Evolutionary conservation across 2,329 filamentous ascomycete species (phyloP).

Genomic region (Epicoccum nigrum): DNA sequence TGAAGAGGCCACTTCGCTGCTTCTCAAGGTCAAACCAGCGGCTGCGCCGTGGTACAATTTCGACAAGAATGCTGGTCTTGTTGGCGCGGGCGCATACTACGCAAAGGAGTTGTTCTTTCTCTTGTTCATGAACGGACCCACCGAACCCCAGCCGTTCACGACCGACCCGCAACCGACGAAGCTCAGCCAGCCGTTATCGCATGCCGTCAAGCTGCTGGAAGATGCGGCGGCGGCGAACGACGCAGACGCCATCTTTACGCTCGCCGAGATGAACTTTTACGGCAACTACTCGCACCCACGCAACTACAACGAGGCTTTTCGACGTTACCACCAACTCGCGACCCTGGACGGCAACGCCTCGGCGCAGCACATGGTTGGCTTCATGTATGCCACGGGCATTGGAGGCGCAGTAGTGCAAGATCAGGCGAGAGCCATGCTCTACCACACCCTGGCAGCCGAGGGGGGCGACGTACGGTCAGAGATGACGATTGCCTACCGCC

Average conservation of each 20-base stretch:
- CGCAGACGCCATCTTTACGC: slow-evolving; percentile 83
- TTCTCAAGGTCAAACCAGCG: slow-evolving; percentile 51
- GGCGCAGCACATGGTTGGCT: slow-evolving; percentile 92
- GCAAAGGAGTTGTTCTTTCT: slow-evolving; percentile 66
- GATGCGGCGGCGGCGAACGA: slow-evolving; percentile 64
- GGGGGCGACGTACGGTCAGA: slow-evolving; percentile 83
- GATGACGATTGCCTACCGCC: slow-evolving; percentile 90
- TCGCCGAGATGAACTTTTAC: slow-evolving; percentile 96
- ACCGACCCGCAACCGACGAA: slow-evolving; percentile 48
- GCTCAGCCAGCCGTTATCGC: slow-evolving; percentile 58
- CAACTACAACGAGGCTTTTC: slow-evolving; percentile 79
- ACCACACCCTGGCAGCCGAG: slow-evolving; percentile 91
- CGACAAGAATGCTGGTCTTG: slow-evolving; percentile 62
- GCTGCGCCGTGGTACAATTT: slow-evolving; percentile 48
- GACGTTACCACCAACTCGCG: slow-evolving; percentile 80
- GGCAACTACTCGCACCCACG: slow-evolving; percentile 90
- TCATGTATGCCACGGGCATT: slow-evolving; percentile 94
- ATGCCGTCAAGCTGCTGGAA: slow-evolving; percentile 65
- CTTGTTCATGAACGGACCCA: slow-evolving; percentile 68
- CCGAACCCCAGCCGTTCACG: slow-evolving; percentile 53
- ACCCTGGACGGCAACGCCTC: slow-evolving; percentile 82
- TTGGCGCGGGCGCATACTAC: slow-evolving; percentile 65
- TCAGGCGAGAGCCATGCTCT: slow-evolving; percentile 89
- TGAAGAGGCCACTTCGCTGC: slow-evolving; percentile 49
- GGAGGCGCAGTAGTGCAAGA: slow-evolving; percentile 80